Evolutionary conservation across 1,284 basidiomycete genomes (phyloP), one percentile per base, ranked within the genome.

Genomic region (Garcileccinum viscosum): DNA sequence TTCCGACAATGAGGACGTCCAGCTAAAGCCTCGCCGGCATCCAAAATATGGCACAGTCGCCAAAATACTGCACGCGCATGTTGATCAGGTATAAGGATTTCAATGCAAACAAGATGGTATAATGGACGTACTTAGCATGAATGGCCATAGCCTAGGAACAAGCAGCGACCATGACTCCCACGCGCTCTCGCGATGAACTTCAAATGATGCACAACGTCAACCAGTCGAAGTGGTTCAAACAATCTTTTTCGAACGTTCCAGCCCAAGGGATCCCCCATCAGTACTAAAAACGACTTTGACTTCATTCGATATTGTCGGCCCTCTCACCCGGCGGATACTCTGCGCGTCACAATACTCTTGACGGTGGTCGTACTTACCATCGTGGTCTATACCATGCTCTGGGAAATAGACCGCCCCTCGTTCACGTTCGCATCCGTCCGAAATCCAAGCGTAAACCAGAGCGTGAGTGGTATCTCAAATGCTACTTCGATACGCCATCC

Each of bases 381-480:
- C 50, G 27, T 53, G 50, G 24, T 53, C 50, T 53, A 53, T 27
- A 53, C 30, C 50, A 53, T 27, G 50, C 50, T 30, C 27, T 53
- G 77, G 72, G 69, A 76, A 22, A 27, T 77, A 27, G 72, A 77
- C n/a, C 68, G 64, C 60, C 58, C 67, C 7, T 70, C 73, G 19
- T 69, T 67, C n/a, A 19, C 14, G 5, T 42, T 67, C 2, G 50
- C 66, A 24, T 32, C 67, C 1, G 35, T 38, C 14, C 14, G 6
- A n/a, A 69, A 60, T 14, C 44, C 44, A 30, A 64, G 30, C 53
- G 9, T 22, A 35, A 63, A 66, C 53, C 47, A 14, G 44, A 64
- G 17, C 12, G 27, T 7, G 22, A 32, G 22, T 24, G 30, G 27
- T 40, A 47, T 19, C n/a, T n/a, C 8, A 7, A 38, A 53, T 17